These are phyloP conservation scores for Penicillium egyptiacum DNA, from an alignment of 495 filamentous ascomycete genomes.

Conservation along the genomic window DNA sequence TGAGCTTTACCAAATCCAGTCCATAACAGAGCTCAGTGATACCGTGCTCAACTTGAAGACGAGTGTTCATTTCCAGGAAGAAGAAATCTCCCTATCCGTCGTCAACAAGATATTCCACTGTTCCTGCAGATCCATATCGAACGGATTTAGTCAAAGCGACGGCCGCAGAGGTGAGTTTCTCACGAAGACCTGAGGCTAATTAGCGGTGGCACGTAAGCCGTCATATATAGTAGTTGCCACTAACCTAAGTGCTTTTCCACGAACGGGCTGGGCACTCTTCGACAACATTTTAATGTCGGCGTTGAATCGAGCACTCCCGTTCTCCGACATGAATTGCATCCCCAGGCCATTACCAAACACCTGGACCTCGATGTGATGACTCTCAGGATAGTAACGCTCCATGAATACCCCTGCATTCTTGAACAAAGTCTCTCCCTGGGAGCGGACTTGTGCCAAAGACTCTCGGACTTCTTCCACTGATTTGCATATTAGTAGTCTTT, in stretches of 20 bases:
- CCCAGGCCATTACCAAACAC: slow-evolving; percentile 47
- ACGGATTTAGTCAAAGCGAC: slow-evolving; percentile 51
- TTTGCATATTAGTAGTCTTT: slow-evolving; percentile 29
- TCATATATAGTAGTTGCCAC: neutral
- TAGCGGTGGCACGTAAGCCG: neutral
- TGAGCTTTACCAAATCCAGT: slow-evolving; percentile 59
- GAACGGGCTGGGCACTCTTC: slow-evolving; percentile 53
- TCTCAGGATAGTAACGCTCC: slow-evolving; percentile 43
- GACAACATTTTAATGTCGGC: slow-evolving; percentile 59
- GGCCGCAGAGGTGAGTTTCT: slow-evolving; percentile 52
- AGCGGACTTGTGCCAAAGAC: slow-evolving; percentile 37
- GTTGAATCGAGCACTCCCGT: slow-evolving; percentile 49
- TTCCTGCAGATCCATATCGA: slow-evolving; percentile 60
- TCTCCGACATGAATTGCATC: slow-evolving; percentile 45
- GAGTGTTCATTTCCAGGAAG: slow-evolving; percentile 70
- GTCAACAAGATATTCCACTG: slow-evolving; percentile 65
- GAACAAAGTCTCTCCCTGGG: slow-evolving; percentile 42
- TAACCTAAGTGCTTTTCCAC: slow-evolving; percentile 32
- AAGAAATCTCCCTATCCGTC: slow-evolving; percentile 58
- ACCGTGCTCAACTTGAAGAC: slow-evolving; percentile 66
- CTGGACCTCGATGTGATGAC: slow-evolving; percentile 50
- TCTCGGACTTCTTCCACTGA: slow-evolving; percentile 39
- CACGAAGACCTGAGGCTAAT: slow-evolving; percentile 38
- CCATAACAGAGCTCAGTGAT: slow-evolving; percentile 61
- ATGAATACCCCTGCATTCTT: slow-evolving; percentile 50